These are phyloP conservation scores for Talaromyces verruculosus DNA, from an alignment of 2,329 filamentous ascomycete genomes.

Conservation along the genomic window DNA sequence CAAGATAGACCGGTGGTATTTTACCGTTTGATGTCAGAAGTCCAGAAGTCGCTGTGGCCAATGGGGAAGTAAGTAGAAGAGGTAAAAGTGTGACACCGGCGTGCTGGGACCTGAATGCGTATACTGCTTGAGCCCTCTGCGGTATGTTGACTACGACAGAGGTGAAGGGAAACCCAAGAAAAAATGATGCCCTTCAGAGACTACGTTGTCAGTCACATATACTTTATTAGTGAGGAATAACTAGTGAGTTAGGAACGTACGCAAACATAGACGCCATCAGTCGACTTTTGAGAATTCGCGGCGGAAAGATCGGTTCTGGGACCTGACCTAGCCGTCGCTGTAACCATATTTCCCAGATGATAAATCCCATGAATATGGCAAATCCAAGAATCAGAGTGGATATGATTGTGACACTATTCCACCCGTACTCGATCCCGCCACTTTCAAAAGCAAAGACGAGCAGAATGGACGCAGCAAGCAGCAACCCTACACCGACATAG, in stretches of 20 bases:
- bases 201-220: background rate
- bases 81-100: constrained; percentile 39
- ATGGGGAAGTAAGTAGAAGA: constrained; percentile 33
- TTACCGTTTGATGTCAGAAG: constrained; percentile 31
- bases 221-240: too few species aligned
- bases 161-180: constrained; percentile 27
- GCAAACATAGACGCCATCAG: constrained; percentile 35
- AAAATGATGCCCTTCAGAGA: constrained; percentile 23
- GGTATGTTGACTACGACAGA: constrained; percentile 35
- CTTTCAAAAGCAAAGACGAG: constrained; percentile 25
- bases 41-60: constrained; percentile 32
- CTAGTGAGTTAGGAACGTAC: constrained; percentile 27
- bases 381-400: constrained; percentile 12
- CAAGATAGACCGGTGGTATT: constrained; percentile 32
- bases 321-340: constrained; percentile 22
- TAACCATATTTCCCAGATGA: constrained; percentile 32
- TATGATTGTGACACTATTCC: constrained; percentile 21
- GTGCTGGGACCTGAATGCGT: constrained; percentile 31
- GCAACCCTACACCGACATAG: constrained; percentile 31
- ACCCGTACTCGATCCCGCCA: constrained; percentile 21
- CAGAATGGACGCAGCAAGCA: constrained; percentile 23
- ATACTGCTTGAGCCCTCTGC: constrained; percentile 39
- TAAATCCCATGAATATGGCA: background rate
- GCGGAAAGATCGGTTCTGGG: constrained; percentile 42
- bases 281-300: constrained; percentile 34